phyloP scores from a whole-genome alignment of 169 alveolate genomes.

The Babesia divergens region DNA sequence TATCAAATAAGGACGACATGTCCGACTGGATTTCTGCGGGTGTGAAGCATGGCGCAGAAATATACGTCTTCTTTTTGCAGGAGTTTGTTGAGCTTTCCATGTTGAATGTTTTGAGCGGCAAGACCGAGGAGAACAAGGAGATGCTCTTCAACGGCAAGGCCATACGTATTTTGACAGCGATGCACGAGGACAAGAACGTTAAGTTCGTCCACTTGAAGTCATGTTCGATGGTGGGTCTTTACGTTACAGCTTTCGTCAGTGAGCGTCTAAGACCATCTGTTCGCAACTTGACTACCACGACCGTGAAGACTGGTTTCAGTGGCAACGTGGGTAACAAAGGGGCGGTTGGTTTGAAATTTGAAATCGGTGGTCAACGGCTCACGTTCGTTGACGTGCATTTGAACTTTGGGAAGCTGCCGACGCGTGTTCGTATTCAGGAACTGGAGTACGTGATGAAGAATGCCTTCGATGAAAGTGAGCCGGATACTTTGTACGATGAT shows the following conservation, averaged over 20 bases:
- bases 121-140: constrained; percentile 59
- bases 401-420: constrained; percentile 44
- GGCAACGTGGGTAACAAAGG: constrained; percentile 64
- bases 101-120: constrained; percentile 14
- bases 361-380: constrained; percentile 16
- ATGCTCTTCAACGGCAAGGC: constrained; percentile 29
- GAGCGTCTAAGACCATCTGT: constrained; percentile 11
- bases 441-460: constrained; percentile 35
- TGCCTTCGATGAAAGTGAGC: constrained; percentile 33
- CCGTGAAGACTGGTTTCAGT: constrained; percentile 57
- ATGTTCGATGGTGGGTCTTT: constrained; percentile 52
- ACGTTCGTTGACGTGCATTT: constrained; percentile 51
- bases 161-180: background rate
- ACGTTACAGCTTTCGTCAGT: constrained; percentile 43
- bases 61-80: constrained; percentile 72
- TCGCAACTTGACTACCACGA: constrained; percentile 11
- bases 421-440: constrained; percentile 18
- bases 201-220: constrained; percentile 34
- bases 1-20: constrained; percentile 64
- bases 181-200: background rate
- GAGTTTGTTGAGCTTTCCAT: constrained; percentile 68
- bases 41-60: constrained; percentile 42
- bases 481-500: constrained; percentile 50
- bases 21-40: constrained; percentile 66
- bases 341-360: constrained; percentile 43